phyloP scores from a whole-genome alignment of 202 grass and related monocot species.

The Panicum hallii region DNA sequence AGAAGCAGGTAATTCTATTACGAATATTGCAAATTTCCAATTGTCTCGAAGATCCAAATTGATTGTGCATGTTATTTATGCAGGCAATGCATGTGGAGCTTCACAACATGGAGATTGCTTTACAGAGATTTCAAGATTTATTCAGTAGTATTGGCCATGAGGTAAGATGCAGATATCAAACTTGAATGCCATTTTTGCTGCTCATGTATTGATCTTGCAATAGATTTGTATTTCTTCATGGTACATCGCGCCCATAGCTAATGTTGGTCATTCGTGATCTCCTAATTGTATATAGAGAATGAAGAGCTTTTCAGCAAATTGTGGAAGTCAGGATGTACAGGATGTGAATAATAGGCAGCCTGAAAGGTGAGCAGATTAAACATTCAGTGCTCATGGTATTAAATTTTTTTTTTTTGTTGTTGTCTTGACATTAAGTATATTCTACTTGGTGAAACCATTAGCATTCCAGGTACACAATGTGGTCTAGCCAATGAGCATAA shows the following conservation, averaged over 20 bases:
- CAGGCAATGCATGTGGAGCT: slow-evolving; percentile 68
- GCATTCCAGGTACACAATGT: slow-evolving; percentile 45
- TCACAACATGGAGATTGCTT: slow-evolving; percentile 64
- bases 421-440: slow-evolving; percentile 13
- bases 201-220: background rate
- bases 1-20: slow-evolving; percentile 69
- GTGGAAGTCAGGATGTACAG: slow-evolving; percentile 42
- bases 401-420: background rate
- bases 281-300: slow-evolving; percentile 46
- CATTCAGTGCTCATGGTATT: background rate
- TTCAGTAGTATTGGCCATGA: slow-evolving; percentile 52
- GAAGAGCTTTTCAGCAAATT: slow-evolving; percentile 29
- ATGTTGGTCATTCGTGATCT: background rate
- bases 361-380: slow-evolving; percentile 51
- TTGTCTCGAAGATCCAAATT: slow-evolving; percentile 21
- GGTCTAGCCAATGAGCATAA: slow-evolving; percentile 32
- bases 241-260: background rate
- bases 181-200: slow-evolving; percentile 2
- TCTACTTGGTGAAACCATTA: slow-evolving; percentile 29
- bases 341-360: slow-evolving; percentile 39
- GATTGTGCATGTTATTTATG: slow-evolving; percentile 17
- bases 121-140: slow-evolving; percentile 68
- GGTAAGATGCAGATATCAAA: slow-evolving; percentile 43
- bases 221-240: background rate
- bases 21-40: background rate